phyloP scores from a whole-genome alignment of 257 asterid genomes.

The Nicotiana benthamiana region DNA sequence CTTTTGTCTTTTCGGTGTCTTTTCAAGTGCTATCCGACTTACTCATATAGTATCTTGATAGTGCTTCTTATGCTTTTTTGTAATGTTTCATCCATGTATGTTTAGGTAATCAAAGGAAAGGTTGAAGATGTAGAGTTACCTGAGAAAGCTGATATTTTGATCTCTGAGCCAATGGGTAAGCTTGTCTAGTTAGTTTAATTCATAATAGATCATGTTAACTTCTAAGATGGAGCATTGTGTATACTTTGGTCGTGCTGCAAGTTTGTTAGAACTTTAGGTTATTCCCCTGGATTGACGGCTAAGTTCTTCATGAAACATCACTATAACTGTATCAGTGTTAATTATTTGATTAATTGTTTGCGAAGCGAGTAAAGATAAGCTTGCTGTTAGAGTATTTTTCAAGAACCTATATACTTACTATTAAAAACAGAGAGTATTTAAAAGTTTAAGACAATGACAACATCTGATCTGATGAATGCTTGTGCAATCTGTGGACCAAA shows the following conservation, averaged over 20 bases:
- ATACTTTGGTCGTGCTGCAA: background rate
- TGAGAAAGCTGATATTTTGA: conserved; percentile 90
- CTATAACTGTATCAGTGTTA: background rate
- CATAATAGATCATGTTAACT: background rate
- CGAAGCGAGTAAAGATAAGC: background rate
- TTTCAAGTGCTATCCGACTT: background rate
- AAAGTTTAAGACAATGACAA: background rate
- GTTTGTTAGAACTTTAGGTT: background rate
- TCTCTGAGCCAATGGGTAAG: conserved; percentile 99
- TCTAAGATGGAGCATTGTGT: background rate
- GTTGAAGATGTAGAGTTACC: conserved; percentile 94
- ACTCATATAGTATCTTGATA: background rate
- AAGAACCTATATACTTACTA: background rate
- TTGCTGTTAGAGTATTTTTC: background rate
- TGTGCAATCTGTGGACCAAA: background rate
- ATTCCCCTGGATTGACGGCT: background rate
- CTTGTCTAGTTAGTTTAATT: background rate
- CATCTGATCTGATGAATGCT: background rate
- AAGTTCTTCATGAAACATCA: background rate
- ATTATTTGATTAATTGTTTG: background rate
- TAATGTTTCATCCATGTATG: conserved; percentile 13
- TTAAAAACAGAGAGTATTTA: background rate
- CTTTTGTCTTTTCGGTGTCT: background rate
- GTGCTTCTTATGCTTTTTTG: background rate
- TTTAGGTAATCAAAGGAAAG: conserved; percentile 89